These are phyloP conservation scores for Gossypium australe DNA, from an alignment of 345 rosid species.

Conservation along the genomic window DNA sequence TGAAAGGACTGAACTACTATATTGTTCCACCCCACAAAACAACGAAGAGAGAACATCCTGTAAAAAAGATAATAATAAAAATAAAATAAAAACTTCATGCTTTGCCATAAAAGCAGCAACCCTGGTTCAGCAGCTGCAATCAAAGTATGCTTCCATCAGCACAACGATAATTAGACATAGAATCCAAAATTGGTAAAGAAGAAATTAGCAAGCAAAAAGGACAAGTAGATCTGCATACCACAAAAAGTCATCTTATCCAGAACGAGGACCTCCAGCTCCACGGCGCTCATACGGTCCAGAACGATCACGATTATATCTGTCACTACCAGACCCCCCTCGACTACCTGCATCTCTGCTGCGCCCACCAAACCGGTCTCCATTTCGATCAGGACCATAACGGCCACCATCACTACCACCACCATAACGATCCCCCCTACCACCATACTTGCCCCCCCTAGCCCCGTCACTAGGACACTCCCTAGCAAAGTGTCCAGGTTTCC, in stretches of 20 bases:
- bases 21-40: constrained; percentile 33
- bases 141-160: constrained; percentile 1
- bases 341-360: constrained; percentile 62
- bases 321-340: constrained; percentile 70
- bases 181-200: background rate
- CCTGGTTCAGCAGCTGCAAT: constrained; percentile 27
- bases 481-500: constrained; percentile 96
- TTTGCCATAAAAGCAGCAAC: constrained; percentile 23
- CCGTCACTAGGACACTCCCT: constrained; percentile 84
- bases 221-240: constrained; percentile 21
- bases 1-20: constrained; percentile 29
- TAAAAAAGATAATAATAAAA: background rate
- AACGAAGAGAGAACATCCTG: constrained; percentile 24
- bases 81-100: constrained; percentile 19
- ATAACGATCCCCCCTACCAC: constrained; percentile 26
- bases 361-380: constrained; percentile 64
- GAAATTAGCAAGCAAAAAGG: background rate
- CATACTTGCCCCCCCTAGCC: constrained; percentile 40
- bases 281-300: constrained; percentile 82
- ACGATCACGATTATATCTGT: constrained; percentile 72
- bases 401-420: constrained; percentile 42
- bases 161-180: background rate
- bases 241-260: constrained; percentile 25
- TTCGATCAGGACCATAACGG: constrained; percentile 79
- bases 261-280: constrained; percentile 48